Evolutionary conservation across 768 basidiomycete species (phyloP).

Genomic region (Suillus brevipes): DNA sequence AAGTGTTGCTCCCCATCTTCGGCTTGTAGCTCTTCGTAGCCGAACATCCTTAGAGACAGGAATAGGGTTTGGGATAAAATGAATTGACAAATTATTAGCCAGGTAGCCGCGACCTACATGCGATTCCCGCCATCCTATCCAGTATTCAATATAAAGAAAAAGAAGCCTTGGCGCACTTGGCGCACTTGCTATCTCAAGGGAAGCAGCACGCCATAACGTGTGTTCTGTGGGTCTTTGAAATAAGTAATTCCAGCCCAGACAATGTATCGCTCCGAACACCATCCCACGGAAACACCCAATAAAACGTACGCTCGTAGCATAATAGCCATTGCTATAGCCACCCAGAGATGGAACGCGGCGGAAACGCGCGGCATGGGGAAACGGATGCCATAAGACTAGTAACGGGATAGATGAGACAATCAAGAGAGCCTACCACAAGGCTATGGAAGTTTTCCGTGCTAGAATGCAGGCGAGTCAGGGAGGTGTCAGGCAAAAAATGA

Average conservation of each 20-base stretch:
- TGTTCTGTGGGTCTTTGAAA: conserved; percentile 20
- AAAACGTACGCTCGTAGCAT: not conserved
- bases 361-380: not conserved
- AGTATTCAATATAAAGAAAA: not conserved
- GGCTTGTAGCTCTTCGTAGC: not conserved
- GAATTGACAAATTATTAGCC: no score
- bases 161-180: not conserved
- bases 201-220: conserved; percentile 22
- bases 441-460: no score
- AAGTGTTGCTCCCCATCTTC: not conserved
- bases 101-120: no score
- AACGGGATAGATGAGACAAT: not conserved
- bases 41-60: not conserved
- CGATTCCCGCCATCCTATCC: no score
- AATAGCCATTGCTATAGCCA: not conserved
- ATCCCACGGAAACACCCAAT: conserved; percentile 9
- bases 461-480: not conserved
- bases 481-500: not conserved
- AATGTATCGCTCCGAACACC: conserved; percentile 31
- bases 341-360: conserved; percentile 1
- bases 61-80: no score
- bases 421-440: no score
- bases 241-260: conserved; percentile 21
- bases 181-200: conserved; percentile 13
- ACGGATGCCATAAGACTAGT: not conserved